These are phyloP conservation scores for Tricladium varicosporioides DNA, from an alignment of 2,329 filamentous ascomycete species.

Conservation along the genomic window DNA sequence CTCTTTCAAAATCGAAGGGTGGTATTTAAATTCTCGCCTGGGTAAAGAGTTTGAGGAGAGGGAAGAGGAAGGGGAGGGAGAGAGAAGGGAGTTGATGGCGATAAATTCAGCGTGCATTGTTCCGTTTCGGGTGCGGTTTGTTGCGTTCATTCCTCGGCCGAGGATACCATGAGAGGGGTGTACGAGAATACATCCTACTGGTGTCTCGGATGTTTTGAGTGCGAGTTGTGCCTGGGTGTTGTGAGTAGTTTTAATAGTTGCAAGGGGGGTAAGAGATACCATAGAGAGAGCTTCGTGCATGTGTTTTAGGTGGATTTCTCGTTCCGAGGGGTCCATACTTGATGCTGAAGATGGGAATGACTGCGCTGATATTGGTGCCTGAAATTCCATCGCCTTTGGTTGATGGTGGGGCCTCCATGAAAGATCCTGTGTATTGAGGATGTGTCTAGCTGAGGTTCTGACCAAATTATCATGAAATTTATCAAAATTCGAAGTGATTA, in stretches of 20 bases:
- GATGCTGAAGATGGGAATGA: too few relatives aligned
- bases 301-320: conserved; percentile 12
- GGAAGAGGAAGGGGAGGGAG: conserved; percentile 42
- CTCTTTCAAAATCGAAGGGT: conserved; percentile 55
- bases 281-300: conserved; percentile 77
- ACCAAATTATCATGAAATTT: too few relatives aligned
- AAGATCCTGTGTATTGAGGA: too few relatives aligned
- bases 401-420: too few relatives aligned
- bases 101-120: conserved; percentile 96
- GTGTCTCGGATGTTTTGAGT: conserved; percentile 83
- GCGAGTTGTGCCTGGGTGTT: conserved; percentile 73
- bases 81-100: conserved; percentile 67
- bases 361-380: too few relatives aligned
- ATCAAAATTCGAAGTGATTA: too few relatives aligned
- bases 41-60: conserved; percentile 5
- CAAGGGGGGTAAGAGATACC: too few relatives aligned
- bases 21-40: background rate
- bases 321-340: too few relatives aligned
- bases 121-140: conserved; percentile 85
- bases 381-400: too few relatives aligned
- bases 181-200: conserved; percentile 93
- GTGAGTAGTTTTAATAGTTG: background rate
- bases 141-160: conserved; percentile 93
- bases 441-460: too few relatives aligned
- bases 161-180: conserved; percentile 67